These are phyloP conservation scores for Russula earlei DNA, from an alignment of 768 basidiomycete species.

Conservation along the genomic window DNA sequence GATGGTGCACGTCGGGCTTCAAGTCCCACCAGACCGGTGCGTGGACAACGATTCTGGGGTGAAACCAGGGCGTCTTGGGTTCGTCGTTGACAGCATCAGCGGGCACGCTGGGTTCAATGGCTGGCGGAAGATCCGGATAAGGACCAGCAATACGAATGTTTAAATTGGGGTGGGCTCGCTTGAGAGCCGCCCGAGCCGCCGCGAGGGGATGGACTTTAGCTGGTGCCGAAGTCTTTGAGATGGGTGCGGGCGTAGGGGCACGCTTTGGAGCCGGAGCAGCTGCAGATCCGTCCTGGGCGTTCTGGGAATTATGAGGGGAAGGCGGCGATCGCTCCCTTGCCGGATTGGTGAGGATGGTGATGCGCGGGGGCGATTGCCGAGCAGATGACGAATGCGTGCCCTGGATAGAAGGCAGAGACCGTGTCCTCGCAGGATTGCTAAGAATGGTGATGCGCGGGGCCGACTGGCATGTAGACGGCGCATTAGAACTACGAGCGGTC, in stretches of 20 bases:
- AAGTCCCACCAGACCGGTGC: background rate
- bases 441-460: background rate
- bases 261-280: background rate
- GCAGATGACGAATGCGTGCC: background rate
- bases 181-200: background rate
- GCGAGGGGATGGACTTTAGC: background rate
- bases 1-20: slow-evolving; percentile 1
- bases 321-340: no score
- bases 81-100: background rate
- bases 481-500: background rate
- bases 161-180: background rate
- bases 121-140: no score
- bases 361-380: background rate
- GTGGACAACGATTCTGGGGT: background rate
- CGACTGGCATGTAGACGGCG: background rate
- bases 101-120: background rate
- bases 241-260: background rate
- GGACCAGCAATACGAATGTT: no score
- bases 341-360: background rate
- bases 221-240: background rate
- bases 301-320: background rate
- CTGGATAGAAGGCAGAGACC: background rate
- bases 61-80: background rate
- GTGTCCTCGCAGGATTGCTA: background rate
- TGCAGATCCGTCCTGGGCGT: background rate